Percentiles rank a stretch among this genome's conserved stretches.
Evolutionary conservation across 441 rosid species (phyloP).

Genomic region (Bruguiera hainesii): DNA sequence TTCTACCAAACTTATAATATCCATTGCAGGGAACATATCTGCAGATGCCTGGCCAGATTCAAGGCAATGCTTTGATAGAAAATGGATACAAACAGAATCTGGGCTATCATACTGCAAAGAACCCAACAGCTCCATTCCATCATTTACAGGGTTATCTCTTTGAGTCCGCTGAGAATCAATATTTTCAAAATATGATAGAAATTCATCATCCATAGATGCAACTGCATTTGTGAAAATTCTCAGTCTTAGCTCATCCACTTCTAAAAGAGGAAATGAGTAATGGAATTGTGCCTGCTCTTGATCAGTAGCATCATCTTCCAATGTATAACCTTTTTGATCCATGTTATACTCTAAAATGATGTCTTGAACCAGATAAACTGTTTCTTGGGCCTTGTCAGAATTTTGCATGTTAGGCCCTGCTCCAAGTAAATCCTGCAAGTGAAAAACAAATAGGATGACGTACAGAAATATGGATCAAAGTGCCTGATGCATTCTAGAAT

Average conservation of each 20-base stretch:
- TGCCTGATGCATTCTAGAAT: slow-evolving; percentile 2
- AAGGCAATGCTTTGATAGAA: slow-evolving; percentile 37
- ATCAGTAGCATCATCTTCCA: slow-evolving; percentile 48
- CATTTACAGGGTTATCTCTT: slow-evolving; percentile 28
- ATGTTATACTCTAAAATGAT: slow-evolving; percentile 40
- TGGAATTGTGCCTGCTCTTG: slow-evolving; percentile 36
- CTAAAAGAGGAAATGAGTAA: slow-evolving; percentile 55
- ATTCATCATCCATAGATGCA: slow-evolving; percentile 39
- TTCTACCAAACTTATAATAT: slow-evolving; percentile 50
- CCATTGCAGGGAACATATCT: slow-evolving; percentile 34
- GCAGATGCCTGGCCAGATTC: slow-evolving; percentile 37
- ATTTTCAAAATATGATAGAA: slow-evolving; percentile 47
- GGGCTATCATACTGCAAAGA: slow-evolving; percentile 35
- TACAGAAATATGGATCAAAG: slow-evolving; percentile 10
- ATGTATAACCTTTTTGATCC: slow-evolving; percentile 30
- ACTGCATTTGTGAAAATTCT: slow-evolving; percentile 29
- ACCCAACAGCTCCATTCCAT: slow-evolving; percentile 44
- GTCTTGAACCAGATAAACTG: slow-evolving; percentile 49
- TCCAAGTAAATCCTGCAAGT: slow-evolving; percentile 45
- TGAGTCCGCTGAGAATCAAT: slow-evolving; percentile 33
- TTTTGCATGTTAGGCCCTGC: slow-evolving; percentile 30
- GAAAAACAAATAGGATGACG: slow-evolving; percentile 3
- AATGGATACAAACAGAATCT: slow-evolving; percentile 47
- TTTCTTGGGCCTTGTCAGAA: slow-evolving; percentile 39
- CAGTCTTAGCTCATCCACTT: slow-evolving; percentile 64